Evolutionary conservation across 345 rosid species (phyloP).

Genomic region (Aegle marmelos): DNA sequence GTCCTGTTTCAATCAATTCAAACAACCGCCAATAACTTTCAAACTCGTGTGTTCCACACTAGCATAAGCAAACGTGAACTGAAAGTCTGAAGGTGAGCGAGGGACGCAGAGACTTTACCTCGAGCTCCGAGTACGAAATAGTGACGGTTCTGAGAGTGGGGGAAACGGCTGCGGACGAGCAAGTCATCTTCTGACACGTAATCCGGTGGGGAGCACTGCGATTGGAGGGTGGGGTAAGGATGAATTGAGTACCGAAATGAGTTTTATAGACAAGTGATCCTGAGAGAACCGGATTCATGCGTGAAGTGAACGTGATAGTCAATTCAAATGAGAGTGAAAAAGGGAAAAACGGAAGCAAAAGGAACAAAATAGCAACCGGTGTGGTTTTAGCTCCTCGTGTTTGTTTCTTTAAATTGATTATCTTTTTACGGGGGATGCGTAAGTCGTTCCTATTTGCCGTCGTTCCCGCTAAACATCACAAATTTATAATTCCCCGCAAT

Average conservation of each 20-base stretch:
- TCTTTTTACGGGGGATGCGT: neutral
- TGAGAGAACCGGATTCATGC: neutral
- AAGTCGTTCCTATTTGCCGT: neutral
- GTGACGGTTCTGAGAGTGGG: constrained; percentile 67
- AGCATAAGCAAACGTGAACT: no score
- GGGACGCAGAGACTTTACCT: constrained; percentile 33
- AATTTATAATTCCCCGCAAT: neutral
- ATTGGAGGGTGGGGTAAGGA: constrained; percentile 11
- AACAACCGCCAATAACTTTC: neutral
- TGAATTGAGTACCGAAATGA: neutral
- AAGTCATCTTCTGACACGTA: constrained; percentile 38
- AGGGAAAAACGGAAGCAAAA: neutral
- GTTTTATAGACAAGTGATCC: neutral
- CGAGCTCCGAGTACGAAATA: constrained; percentile 66
- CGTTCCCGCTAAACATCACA: neutral
- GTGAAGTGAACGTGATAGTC: neutral
- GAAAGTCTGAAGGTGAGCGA: constrained; percentile 2
- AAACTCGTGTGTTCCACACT: neutral
- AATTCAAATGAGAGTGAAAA: neutral
- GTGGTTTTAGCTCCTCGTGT: neutral
- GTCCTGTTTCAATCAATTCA: constrained; percentile 44
- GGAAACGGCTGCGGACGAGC: constrained; percentile 29
- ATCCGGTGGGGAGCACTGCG: constrained; percentile 16
- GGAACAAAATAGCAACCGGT: neutral
- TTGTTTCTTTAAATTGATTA: neutral